Base-by-base conservation (phyloP, 495 filamentous ascomycete species). In the Penicillium verhagenii region DNA sequence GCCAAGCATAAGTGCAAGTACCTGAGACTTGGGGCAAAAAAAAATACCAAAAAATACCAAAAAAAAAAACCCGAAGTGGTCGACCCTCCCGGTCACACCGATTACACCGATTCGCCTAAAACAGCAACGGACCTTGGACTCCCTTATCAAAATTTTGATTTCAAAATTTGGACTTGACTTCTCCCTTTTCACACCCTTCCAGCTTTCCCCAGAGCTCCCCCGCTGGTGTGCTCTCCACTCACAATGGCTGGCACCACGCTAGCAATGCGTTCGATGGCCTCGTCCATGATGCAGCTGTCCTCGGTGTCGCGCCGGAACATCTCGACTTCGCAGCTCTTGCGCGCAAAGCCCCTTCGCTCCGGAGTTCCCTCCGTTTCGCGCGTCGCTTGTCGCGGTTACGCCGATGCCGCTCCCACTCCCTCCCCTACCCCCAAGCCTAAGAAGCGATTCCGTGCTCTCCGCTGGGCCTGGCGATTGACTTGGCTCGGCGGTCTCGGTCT, bases 381-480 rank as follows among this genome's bases (percentile, higher is more conserved):
- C 56, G 25, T 63, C 16, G 55, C 68, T 65, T 72, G 73, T 53
- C 74, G 74, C 44, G 49, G 68, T 37, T 77, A 73, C 55, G 73
- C 74, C 20, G 72, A 76, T 60, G 73, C 70, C 40, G 70, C 72
- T 35, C 60, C 66, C 16, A 45, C 71, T 16, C 59, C 70, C 18
- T 58, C 61, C 18, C 72, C 74, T 8, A 59, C 67, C 21, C 68
- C 71, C 14, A 73, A 74, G 60, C 71, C 73, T 28, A 75, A 74
- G 70, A 77, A 75, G 64, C 68, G 74, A 20, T 77, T 77, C 55
- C 58, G 74, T 33, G 71, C 81, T 52, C 66, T 92, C 55, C 75
- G 76, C 63, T 90, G 82, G 83, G 74, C 84, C 57, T 97, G 90
- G 89, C 82, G 95, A 54, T 60, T 86, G 60, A 88, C 85, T 28